Base-by-base conservation (phyloP, 345 rosid species). In the Eucalyptus tenuipes region DNA sequence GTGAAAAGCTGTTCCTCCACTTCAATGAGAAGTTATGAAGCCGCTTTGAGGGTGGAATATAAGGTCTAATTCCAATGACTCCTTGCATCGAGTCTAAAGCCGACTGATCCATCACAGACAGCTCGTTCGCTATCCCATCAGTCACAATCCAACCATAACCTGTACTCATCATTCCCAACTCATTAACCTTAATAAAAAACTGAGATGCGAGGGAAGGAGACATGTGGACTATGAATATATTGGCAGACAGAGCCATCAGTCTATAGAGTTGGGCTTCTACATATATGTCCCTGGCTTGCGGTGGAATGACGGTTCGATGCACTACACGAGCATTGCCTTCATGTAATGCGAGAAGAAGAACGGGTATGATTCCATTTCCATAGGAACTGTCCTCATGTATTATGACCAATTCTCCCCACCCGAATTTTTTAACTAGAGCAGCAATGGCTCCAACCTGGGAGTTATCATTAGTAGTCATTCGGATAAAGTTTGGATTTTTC, bases 381-480 rank as follows among this genome's bases (percentile, higher is more conserved):
- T 82, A 91, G 17, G 57, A 89, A 25, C 86, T 86, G 50, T 88
- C 90, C 85, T 86, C 91, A 48, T 90, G 88, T 24, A 92, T 86
- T 10, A 80, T 89, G 20, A 90, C 88, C 20, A 86, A 47, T n/a
- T 88, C 88, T 57, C 87, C 88, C 93, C 92, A 92, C n/a, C 89
- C 88, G 5, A 79, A 92, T 9, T 87, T n/a, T 86, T 89, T 50
- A 64, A 91, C 75, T 7, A 90, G 80, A 52, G 88, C 89, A 48
- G 84, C 86, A 17, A 90, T 79, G 57, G 90, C 88, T 57, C 9
- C 40, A 7, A 87, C 90, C 86, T 89, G 90, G 33, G 37, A 8
- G 6, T 89, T 87, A 52, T 90, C 93, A 53, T 88, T 48, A 4
- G 66, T 87, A 24, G 89, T 33, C 9, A 88, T 59, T 13, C 93